phyloP scores from a whole-genome alignment of 352 stramenopile species.

The Phytophthora pluvialis region DNA sequence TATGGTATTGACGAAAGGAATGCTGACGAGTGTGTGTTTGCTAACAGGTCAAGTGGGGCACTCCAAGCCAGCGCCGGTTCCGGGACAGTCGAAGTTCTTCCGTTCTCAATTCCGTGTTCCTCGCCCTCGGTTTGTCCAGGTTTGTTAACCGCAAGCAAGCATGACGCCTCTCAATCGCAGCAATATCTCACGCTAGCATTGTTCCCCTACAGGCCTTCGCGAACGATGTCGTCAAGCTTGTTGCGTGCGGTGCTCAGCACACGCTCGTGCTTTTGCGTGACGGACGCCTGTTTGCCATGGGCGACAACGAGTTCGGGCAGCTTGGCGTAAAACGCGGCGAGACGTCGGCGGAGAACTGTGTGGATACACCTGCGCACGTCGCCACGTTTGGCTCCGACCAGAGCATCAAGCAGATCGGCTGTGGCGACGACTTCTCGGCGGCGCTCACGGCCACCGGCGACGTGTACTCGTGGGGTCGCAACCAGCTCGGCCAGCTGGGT shows the following conservation, averaged over 20 bases:
- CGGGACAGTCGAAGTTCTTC: constrained; percentile 82
- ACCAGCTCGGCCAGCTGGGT: constrained; percentile 74
- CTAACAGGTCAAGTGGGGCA: constrained; percentile 69
- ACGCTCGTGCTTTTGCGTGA: constrained; percentile 74
- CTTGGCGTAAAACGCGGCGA: constrained; percentile 47
- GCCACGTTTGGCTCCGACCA: constrained; percentile 30
- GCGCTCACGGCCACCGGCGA: constrained; percentile 55
- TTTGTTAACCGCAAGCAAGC: constrained; percentile 13
- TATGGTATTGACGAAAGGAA: neutral
- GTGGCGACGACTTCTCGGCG: constrained; percentile 73
- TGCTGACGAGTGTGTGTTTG: neutral
- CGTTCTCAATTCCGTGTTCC: constrained; percentile 76
- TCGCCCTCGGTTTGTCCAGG: constrained; percentile 73
- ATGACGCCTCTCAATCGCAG: neutral
- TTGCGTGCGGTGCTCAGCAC: constrained; percentile 74
- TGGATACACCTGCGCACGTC: constrained; percentile 46
- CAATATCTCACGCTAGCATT: neutral
- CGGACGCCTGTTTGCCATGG: constrained; percentile 68
- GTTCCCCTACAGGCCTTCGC: constrained; percentile 50
- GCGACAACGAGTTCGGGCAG: constrained; percentile 79
- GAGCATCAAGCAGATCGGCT: constrained; percentile 53
- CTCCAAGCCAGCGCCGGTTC: constrained; percentile 50
- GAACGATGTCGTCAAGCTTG: constrained; percentile 56
- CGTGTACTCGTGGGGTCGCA: constrained; percentile 80
- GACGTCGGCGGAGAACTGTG: constrained; percentile 40